Evolutionary conservation across 73 alveolate genomes (phyloP).

Genomic region (Blepharisma stoltei): DNA sequence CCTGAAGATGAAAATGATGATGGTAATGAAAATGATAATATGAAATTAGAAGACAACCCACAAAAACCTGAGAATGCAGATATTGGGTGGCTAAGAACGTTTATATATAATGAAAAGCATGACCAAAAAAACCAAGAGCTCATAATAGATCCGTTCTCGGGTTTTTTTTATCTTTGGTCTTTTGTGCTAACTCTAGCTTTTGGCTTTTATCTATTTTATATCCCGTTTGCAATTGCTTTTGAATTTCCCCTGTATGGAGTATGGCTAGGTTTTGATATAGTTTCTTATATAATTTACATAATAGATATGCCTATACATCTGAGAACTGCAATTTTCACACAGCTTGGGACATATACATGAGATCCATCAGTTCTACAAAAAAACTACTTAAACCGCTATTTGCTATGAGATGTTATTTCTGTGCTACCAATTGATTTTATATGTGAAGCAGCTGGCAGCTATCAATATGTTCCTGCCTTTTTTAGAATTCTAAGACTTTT

Average conservation of each 20-base stretch:
- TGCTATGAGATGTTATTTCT: constrained; percentile 41
- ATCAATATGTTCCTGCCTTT: constrained; percentile 21
- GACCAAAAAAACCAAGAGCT: neutral
- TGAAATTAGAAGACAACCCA: neutral
- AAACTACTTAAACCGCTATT: constrained; percentile 25
- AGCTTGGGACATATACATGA: neutral
- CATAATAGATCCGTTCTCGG: neutral
- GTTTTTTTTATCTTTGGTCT: constrained; percentile 36
- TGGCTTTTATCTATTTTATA: constrained; percentile 38
- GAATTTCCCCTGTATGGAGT: constrained; percentile 35
- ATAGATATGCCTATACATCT: constrained; percentile 36
- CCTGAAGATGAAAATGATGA: constrained; percentile 13
- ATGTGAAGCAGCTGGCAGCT: constrained; percentile 22
- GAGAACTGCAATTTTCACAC: constrained; percentile 31
- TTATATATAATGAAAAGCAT: neutral
- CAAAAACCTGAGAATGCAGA: neutral
- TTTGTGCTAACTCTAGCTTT: neutral
- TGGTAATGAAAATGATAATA: neutral
- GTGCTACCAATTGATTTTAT: constrained; percentile 52
- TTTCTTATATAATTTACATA: constrained; percentile 9
- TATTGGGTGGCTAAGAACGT: neutral
- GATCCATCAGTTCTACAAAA: constrained; percentile 26
- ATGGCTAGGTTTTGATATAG: constrained; percentile 27
- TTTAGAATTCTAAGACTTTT: constrained; percentile 39
- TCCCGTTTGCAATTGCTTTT: constrained; percentile 51